phyloP scores from a whole-genome alignment of 441 rosid species.

The Iberis amara region DNA sequence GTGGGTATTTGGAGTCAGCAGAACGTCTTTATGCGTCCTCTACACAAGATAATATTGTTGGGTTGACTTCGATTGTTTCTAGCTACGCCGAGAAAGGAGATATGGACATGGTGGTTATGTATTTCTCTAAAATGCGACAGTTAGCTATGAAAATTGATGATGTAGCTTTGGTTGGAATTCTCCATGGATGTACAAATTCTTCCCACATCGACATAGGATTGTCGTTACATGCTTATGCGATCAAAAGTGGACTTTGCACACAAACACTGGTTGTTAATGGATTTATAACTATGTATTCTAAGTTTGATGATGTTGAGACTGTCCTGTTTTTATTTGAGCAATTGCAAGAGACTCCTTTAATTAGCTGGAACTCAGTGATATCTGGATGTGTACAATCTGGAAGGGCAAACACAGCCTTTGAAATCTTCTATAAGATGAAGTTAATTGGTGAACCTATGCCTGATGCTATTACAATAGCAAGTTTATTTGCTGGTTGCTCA shows the following conservation, averaged over 20 bases:
- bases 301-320: constrained; percentile 45
- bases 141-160: constrained; percentile 57
- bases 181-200: constrained; percentile 50
- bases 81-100: constrained; percentile 61
- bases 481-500: constrained; percentile 64
- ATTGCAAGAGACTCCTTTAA: constrained; percentile 43
- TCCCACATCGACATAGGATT: constrained; percentile 37
- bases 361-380: constrained; percentile 79
- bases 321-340: constrained; percentile 45
- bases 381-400: constrained; percentile 70
- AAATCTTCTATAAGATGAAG: constrained; percentile 52
- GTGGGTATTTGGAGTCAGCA: constrained; percentile 44
- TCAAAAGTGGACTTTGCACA: constrained; percentile 51
- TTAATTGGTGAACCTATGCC: constrained; percentile 37
- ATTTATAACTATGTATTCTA: constrained; percentile 68
- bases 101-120: constrained; percentile 33
- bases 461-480: constrained; percentile 57
- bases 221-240: constrained; percentile 54
- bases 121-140: constrained; percentile 43
- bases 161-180: constrained; percentile 61
- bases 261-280: constrained; percentile 54
- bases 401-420: constrained; percentile 44
- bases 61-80: constrained; percentile 60
- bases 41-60: constrained; percentile 45
- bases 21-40: constrained; percentile 40